Evolutionary conservation across 2,329 filamentous ascomycete genomes (phyloP).

Genomic region (Colletotrichum lini): DNA sequence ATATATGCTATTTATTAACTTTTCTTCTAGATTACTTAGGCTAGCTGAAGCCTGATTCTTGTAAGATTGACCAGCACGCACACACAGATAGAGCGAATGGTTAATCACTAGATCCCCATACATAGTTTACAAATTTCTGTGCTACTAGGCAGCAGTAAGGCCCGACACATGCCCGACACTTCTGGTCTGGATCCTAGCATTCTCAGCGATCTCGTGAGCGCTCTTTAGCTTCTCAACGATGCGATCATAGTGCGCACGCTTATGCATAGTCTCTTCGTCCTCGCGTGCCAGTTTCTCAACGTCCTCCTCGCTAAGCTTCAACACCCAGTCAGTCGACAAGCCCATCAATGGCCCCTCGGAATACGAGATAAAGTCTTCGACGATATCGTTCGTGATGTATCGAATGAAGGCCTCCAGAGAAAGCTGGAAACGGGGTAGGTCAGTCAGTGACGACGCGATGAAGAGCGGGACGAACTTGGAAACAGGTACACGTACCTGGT

Average conservation of each 20-base stretch:
- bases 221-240: slow-evolving; percentile 18
- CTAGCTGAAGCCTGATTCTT: no score
- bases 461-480: no score
- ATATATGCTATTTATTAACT: no score
- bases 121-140: no score
- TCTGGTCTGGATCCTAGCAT: slow-evolving; percentile 31
- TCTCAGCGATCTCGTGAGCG: slow-evolving; percentile 46
- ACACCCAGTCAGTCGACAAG: slow-evolving; percentile 45
- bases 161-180: background rate
- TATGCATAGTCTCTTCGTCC: slow-evolving; percentile 41
- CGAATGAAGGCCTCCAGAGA: slow-evolving; percentile 47
- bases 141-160: no score
- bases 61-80: no score
- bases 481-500: slow-evolving; percentile 47
- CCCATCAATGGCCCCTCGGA: slow-evolving; percentile 44
- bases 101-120: no score
- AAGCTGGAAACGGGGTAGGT: slow-evolving; percentile 13
- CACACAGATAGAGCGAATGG: no score
- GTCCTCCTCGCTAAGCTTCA: slow-evolving; percentile 42
- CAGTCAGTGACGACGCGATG: background rate
- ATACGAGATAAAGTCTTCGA: slow-evolving; percentile 46
- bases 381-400: slow-evolving; percentile 45
- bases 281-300: slow-evolving; percentile 46
- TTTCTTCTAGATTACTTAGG: no score
- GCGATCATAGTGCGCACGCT: slow-evolving; percentile 21